These are phyloP conservation scores for Teratosphaeria destructans DNA, from an alignment of 2,329 filamentous ascomycete species.

Conservation along the genomic window DNA sequence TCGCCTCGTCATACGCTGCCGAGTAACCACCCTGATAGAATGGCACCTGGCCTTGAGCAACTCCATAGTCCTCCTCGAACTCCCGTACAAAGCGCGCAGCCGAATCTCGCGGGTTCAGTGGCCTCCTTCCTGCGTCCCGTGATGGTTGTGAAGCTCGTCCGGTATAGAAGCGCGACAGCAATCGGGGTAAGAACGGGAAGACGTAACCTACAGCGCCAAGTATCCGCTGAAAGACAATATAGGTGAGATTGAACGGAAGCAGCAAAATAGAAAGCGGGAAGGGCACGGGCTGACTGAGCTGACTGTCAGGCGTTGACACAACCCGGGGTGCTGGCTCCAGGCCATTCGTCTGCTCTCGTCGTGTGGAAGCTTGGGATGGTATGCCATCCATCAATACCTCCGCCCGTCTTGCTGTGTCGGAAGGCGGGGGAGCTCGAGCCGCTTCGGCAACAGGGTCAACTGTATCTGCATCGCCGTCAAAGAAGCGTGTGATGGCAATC, in stretches of 20 bases:
- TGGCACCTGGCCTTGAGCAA: constrained; percentile 48
- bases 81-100: constrained; percentile 82
- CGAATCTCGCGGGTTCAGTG: constrained; percentile 75
- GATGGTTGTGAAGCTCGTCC: constrained; percentile 47
- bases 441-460: constrained; percentile 73
- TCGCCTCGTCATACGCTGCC: constrained; percentile 79
- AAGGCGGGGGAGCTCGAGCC: constrained; percentile 50
- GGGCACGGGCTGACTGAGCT: constrained; percentile 58
- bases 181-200: constrained; percentile 67
- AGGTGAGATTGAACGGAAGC: constrained; percentile 70
- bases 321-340: constrained; percentile 71
- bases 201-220: constrained; percentile 67
- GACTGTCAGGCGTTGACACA: constrained; percentile 60
- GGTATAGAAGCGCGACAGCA: constrained; percentile 42
- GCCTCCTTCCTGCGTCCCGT: constrained; percentile 53
- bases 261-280: constrained; percentile 70
- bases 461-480: constrained; percentile 87
- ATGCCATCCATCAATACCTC: constrained; percentile 59
- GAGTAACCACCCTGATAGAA: constrained; percentile 88
- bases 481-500: constrained; percentile 96
- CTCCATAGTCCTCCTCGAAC: constrained; percentile 87
- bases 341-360: constrained; percentile 26
- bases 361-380: constrained; percentile 13
- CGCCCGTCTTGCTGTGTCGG: constrained; percentile 51
- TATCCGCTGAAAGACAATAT: constrained; percentile 56